Conservation (phyloP, 2,329 filamentous ascomycete species). For the Thielaviopsis euricoi region DNA sequence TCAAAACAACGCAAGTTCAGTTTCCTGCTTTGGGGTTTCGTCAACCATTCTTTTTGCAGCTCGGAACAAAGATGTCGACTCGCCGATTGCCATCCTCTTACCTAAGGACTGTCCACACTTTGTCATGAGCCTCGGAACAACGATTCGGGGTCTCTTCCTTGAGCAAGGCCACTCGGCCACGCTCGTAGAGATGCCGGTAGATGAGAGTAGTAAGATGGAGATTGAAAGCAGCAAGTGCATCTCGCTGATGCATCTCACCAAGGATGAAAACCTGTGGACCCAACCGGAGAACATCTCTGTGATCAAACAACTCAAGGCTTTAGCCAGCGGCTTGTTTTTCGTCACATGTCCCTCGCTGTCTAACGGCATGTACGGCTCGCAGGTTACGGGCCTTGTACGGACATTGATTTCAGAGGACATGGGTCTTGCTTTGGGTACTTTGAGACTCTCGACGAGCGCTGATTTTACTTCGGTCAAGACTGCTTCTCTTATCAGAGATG, state of each 20-base stretch:
- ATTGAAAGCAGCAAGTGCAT: neutral
- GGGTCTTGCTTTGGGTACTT: slow-evolving; percentile 15
- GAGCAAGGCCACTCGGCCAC: neutral
- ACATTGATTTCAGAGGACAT: slow-evolving; percentile 33
- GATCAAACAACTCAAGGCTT: slow-evolving; percentile 24
- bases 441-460: slow-evolving; percentile 19
- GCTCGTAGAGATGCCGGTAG: neutral
- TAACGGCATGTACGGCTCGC: slow-evolving; percentile 21
- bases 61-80: neutral
- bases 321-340: slow-evolving; percentile 29
- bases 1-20: neutral
- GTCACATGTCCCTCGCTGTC: slow-evolving; percentile 24
- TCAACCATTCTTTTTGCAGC: slow-evolving; percentile 2
- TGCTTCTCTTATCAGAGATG: neutral
- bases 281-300: slow-evolving; percentile 19
- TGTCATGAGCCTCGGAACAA: neutral
- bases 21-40: neutral
- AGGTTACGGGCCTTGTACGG: slow-evolving; percentile 29
- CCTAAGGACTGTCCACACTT: neutral
- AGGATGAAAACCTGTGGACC: neutral
- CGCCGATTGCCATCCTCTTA: slow-evolving; percentile 1
- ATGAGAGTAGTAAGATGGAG: neutral
- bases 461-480: slow-evolving; percentile 24
- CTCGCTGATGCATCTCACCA: slow-evolving; percentile 5
- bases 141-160: neutral